Base-by-base conservation (phyloP, 345 rosid species). In the Lumnitzera racemosa region DNA sequence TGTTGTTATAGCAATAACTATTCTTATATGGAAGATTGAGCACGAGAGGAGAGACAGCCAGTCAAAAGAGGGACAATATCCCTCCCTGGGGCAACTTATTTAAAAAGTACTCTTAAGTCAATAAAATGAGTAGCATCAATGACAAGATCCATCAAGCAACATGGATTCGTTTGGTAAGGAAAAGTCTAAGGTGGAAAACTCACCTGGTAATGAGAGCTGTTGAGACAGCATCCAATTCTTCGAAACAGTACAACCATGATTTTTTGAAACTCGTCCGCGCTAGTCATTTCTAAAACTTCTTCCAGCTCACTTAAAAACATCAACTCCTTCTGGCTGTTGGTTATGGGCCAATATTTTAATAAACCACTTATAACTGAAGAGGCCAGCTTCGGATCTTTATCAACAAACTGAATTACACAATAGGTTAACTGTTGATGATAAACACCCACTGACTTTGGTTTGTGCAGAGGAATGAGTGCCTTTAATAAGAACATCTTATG, bases 251-350 rank as follows among this genome's bases (percentile, higher is more conserved):
- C 84, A 41, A 74, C 66, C 87, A 83, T 76, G 68, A 82, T 67
- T 68, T 71, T 79, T 55, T 81, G 89, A 67, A 84, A 84, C 77
- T 88, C 95, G 1, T 51, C 78, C 77, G 70, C 61, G 61, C 70
- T 67, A 14, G 75, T 83, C 81, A 79, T 81, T 72, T 88, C 91
- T 76, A 84, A 65, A 76, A 88, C 76, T 77, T 88, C 91, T 79
- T 88, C 95, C 70, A 84, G 49, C 76, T 88, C 95, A 12, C 95
- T 84, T 65, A 88, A 74, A 69, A 84, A 88, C 95, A 88, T 84
- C 76, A 88, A 71, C 73, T 83, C 91, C 79, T 88, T 88, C 77
- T 84, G 95, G 75, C 95, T 84, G 64, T 81, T 84, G 20, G 89
- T 84, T 57, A 88, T 75, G 0, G 95, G 95, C 95, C 95, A 88